phyloP scores from a whole-genome alignment of 139 green algal species.

The Penium margaritaceum region DNA sequence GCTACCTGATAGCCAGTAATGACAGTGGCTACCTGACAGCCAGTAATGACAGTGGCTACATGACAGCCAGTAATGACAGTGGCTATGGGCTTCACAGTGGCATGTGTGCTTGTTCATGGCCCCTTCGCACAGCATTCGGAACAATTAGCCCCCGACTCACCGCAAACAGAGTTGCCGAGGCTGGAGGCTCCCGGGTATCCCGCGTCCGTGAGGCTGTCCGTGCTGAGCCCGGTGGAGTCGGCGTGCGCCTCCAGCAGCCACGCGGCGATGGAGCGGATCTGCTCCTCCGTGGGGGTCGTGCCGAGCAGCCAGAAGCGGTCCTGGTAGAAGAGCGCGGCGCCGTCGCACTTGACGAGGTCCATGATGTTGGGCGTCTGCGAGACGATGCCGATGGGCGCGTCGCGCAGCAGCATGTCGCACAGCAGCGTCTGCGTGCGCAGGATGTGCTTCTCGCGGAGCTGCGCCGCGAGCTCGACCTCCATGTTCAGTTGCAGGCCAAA shows the following conservation, averaged over 20 bases:
- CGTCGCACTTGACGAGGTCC: slow-evolving; percentile 47
- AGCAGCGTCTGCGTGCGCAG: slow-evolving; percentile 47
- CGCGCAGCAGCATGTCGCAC: slow-evolving; percentile 49
- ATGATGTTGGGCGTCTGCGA: slow-evolving; percentile 48
- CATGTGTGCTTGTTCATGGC: too few species aligned
- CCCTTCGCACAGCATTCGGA: too few species aligned
- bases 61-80: too few species aligned
- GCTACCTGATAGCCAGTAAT: too few species aligned
- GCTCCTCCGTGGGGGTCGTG: slow-evolving; percentile 28
- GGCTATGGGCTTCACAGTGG: too few species aligned
- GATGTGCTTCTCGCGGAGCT: slow-evolving; percentile 48
- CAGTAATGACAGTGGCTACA: too few species aligned
- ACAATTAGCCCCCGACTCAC: too few species aligned
- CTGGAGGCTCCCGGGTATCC: slow-evolving; percentile 30
- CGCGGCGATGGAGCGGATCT: slow-evolving; percentile 33
- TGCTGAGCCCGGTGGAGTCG: slow-evolving; percentile 44
- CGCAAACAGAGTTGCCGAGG: slow-evolving; percentile 37
- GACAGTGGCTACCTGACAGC: too few species aligned
- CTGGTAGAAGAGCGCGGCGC: slow-evolving; percentile 39
- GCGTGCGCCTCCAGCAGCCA: slow-evolving; percentile 42
- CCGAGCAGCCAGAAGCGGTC: slow-evolving; percentile 43
- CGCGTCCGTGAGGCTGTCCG: slow-evolving; percentile 39
- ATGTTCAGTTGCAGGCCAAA: slow-evolving; percentile 48
- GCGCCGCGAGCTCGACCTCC: slow-evolving; percentile 42
- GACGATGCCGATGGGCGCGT: slow-evolving; percentile 46